A percentile compares a stretch with the other conserved stretches of the same genome.
phyloP scores from a whole-genome alignment of 805 yeast genomes.

The Hagleromyces aurorensis region DNA sequence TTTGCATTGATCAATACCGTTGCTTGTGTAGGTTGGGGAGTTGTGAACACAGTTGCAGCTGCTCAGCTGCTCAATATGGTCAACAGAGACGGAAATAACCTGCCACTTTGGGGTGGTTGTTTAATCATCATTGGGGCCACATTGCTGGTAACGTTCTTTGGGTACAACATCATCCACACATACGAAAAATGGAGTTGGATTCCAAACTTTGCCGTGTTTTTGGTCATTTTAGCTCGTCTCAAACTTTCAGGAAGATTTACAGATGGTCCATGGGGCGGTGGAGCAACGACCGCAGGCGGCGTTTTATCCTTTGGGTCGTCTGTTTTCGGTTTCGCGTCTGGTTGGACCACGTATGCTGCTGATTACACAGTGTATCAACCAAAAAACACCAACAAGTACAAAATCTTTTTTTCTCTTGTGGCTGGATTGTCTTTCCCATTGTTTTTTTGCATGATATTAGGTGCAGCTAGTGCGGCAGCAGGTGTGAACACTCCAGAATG shows the following conservation, averaged over 20 bases:
- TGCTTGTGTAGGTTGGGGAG: conserved; percentile 94
- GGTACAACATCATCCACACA: conserved; percentile 71
- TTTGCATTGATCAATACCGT: conserved; percentile 70
- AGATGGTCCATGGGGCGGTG: conserved; percentile 43
- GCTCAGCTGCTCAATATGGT: conserved; percentile 78
- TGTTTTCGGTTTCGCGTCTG: conserved; percentile 81
- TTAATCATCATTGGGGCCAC: conserved; percentile 61
- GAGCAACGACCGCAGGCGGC: conserved; percentile 62
- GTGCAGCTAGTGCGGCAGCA: conserved; percentile 82
- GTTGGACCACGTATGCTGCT: conserved; percentile 90
- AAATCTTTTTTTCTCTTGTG: conserved; percentile 56
- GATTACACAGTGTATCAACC: conserved; percentile 90
- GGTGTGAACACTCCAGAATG: conserved; percentile 39
- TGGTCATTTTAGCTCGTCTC: conserved; percentile 73
- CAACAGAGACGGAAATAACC: conserved; percentile 42
- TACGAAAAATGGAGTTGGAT: conserved; percentile 88
- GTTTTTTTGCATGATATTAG: conserved; percentile 65
- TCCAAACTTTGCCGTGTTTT: conserved; percentile 65
- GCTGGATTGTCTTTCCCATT: conserved; percentile 62
- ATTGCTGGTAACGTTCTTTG: conserved; percentile 69
- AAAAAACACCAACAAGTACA: conserved; percentile 46
- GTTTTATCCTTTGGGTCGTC: conserved; percentile 80
- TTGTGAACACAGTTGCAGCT: conserved; percentile 83
- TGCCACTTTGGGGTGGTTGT: conserved; percentile 92
- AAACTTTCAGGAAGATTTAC: conserved; percentile 57